Conservation (phyloP, 768 basidiomycete genomes). For the Amyloporia xantha region DNA sequence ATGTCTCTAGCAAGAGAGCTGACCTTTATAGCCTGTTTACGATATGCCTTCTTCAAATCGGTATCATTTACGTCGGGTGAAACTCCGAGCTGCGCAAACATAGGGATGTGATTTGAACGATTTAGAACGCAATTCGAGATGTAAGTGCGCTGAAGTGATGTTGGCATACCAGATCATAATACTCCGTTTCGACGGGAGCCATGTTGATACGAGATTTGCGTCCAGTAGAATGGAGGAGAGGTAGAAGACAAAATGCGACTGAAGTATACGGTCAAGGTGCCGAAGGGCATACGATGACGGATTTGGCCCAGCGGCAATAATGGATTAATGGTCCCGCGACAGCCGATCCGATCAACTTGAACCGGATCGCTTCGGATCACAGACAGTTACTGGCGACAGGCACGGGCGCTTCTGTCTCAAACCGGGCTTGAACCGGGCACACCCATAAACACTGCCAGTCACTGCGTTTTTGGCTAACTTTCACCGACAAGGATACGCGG, state of each 20-base stretch:
- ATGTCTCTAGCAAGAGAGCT: too few species aligned
- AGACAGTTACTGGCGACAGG: too few species aligned
- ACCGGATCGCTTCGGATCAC: background rate
- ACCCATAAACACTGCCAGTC: too few species aligned
- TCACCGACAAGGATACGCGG: too few species aligned
- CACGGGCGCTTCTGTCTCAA: too few species aligned
- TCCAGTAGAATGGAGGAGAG: background rate
- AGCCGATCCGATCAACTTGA: background rate
- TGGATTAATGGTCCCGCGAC: too few species aligned
- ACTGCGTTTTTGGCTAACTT: too few species aligned
- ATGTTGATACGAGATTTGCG: constrained; percentile 29
- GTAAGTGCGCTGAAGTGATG: background rate
- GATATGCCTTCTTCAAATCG: constrained; percentile 89
- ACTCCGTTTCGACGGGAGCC: constrained; percentile 88
- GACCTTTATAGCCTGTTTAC: constrained; percentile 92
- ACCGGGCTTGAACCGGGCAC: too few species aligned
- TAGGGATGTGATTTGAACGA: background rate
- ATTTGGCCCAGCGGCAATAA: background rate
- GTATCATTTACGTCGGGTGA: constrained; percentile 68
- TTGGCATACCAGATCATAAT: constrained; percentile 71
- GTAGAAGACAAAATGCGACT: background rate
- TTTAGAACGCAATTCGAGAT: background rate
- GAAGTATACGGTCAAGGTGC: background rate
- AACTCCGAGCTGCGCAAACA: constrained; percentile 54
- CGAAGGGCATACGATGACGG: too few species aligned